Conservation (phyloP, 306 rosid species). For the Quercus dentata region DNA sequence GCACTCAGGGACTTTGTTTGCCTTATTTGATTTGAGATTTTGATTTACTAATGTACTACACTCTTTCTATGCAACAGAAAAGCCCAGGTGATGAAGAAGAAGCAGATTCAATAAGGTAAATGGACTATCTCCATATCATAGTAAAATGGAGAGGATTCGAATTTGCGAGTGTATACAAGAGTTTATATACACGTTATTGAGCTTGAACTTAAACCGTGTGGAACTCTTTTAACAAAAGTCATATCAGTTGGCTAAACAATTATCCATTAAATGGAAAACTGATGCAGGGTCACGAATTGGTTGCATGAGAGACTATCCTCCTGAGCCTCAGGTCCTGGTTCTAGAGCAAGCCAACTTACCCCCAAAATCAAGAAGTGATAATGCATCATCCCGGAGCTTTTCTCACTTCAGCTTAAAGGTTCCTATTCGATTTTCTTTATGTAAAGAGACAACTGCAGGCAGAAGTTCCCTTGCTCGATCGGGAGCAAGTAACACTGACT, state of each 20-base stretch:
- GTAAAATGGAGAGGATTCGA: conserved; percentile 24
- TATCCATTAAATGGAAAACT: conserved; percentile 64
- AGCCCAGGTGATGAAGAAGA: conserved; percentile 45
- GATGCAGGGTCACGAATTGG: conserved; percentile 89
- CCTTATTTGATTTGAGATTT: background rate
- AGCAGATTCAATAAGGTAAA: no score
- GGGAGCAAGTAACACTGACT: background rate
- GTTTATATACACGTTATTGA: no score
- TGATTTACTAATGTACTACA: background rate
- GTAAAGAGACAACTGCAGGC: conserved; percentile 12
- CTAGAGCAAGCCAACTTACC: conserved; percentile 72
- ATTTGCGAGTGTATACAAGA: no score
- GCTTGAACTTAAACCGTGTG: no score
- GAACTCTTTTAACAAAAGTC: conserved; percentile 32
- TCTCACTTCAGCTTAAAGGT: conserved; percentile 41
- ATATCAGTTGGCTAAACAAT: conserved; percentile 67
- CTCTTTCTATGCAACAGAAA: conserved; percentile 43
- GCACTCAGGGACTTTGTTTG: background rate
- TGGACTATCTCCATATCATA: no score
- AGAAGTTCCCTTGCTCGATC: background rate
- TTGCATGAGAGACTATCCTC: conserved; percentile 90
- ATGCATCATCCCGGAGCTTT: conserved; percentile 8
- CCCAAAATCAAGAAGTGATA: conserved; percentile 33
- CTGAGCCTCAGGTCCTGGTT: conserved; percentile 60
- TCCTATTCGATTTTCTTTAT: conserved; percentile 14